phyloP scores from a whole-genome alignment of 1,284 basidiomycete species.

The Pyrrhoderma noxium region DNA sequence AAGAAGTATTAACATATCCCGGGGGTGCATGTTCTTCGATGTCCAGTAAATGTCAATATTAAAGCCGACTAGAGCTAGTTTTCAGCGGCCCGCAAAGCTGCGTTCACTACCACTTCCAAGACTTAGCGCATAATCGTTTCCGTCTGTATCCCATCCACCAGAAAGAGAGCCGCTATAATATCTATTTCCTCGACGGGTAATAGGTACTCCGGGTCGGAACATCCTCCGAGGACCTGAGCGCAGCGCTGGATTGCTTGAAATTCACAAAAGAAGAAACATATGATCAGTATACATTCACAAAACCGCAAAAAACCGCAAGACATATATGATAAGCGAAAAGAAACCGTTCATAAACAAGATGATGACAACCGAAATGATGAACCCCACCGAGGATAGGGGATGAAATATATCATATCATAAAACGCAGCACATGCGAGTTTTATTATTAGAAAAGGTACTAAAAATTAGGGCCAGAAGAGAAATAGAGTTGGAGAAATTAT shows the following conservation, averaged over 20 bases:
- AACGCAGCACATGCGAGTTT: too few relatives aligned
- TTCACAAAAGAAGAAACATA: background rate
- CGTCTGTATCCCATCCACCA: slow-evolving; percentile 18
- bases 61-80: too few relatives aligned
- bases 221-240: slow-evolving; percentile 16
- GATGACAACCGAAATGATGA: too few relatives aligned
- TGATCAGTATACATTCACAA: background rate
- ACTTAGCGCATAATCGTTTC: slow-evolving; percentile 17
- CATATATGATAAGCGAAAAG: background rate
- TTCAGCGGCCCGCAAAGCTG: slow-evolving; percentile 10
- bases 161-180: slow-evolving; percentile 11
- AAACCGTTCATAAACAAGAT: background rate
- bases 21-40: too few relatives aligned
- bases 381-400: too few relatives aligned
- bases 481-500: background rate
- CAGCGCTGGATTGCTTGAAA: slow-evolving; percentile 16
- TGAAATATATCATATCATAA: too few relatives aligned
- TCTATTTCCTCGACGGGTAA: slow-evolving; percentile 5
- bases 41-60: too few relatives aligned
- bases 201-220: slow-evolving; percentile 16
- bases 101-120: slow-evolving; percentile 17
- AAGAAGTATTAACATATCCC: too few relatives aligned
- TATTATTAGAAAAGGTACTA: too few relatives aligned
- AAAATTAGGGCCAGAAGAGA: background rate
- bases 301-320: background rate